Conservation (phyloP, 768 basidiomycete species). For the Hericium erinaceus region DNA sequence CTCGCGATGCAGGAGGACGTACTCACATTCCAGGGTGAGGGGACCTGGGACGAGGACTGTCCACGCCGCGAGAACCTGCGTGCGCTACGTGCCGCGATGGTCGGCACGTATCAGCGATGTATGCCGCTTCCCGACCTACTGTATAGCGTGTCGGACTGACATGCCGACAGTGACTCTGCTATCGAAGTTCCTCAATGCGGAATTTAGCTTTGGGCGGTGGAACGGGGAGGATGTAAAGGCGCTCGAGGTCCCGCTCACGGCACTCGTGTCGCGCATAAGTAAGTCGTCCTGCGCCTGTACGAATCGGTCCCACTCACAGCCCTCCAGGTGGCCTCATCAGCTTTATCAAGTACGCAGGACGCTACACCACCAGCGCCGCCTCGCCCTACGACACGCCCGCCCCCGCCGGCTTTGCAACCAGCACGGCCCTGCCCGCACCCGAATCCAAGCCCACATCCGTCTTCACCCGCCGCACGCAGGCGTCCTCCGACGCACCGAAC, state of each 20-base stretch:
- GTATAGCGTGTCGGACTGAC: background rate
- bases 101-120: constrained; percentile 23
- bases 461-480: no score
- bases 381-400: background rate
- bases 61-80: constrained; percentile 16
- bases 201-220: constrained; percentile 38
- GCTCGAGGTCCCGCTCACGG: constrained; percentile 27
- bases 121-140: constrained; percentile 3
- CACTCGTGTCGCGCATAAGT: constrained; percentile 29
- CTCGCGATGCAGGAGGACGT: constrained; percentile 27
- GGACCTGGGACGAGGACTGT: constrained; percentile 15
- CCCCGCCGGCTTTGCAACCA: background rate
- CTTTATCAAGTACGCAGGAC: constrained; percentile 22
- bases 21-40: constrained; percentile 11
- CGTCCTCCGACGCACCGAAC: background rate
- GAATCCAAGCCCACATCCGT: constrained; percentile 1
- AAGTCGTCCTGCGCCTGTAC: constrained; percentile 3
- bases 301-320: background rate
- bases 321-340: constrained; percentile 24
- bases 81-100: constrained; percentile 14
- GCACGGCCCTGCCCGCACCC: background rate
- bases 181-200: constrained; percentile 29
- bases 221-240: constrained; percentile 32
- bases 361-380: constrained; percentile 1
- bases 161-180: constrained; percentile 22